A percentile compares a stretch with the other conserved stretches of the same genome.
phyloP scores from a whole-genome alignment of 202 grass and related monocot genomes.

The Carex sylvatica region DNA sequence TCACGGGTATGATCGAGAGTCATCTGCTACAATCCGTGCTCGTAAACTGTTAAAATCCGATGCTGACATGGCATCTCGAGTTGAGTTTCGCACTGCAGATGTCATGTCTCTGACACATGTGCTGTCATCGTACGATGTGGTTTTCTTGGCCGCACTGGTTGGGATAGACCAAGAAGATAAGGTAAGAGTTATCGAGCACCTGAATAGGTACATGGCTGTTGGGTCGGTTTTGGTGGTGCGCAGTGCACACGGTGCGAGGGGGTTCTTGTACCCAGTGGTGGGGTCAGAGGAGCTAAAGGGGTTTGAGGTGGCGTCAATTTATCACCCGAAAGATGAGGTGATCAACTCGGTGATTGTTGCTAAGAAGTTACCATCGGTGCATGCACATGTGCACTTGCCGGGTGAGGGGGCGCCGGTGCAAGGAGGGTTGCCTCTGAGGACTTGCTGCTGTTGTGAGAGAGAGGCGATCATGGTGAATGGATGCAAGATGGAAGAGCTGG shows the following conservation, averaged over 20 bases:
- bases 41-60: slow-evolving; percentile 47
- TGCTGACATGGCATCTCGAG: slow-evolving; percentile 34
- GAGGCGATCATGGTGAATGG: slow-evolving; percentile 28
- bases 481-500: slow-evolving; percentile 49
- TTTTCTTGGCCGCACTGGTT: slow-evolving; percentile 82
- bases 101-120: slow-evolving; percentile 39
- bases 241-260: slow-evolving; percentile 70
- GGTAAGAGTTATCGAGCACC: slow-evolving; percentile 48
- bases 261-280: slow-evolving; percentile 78
- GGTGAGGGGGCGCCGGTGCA: neutral
- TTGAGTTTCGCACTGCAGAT: slow-evolving; percentile 71
- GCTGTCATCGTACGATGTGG: slow-evolving; percentile 52
- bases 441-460: slow-evolving; percentile 58
- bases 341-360: slow-evolving; percentile 89
- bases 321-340: slow-evolving; percentile 71
- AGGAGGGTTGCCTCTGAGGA: slow-evolving; percentile 32
- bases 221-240: slow-evolving; percentile 64
- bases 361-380: slow-evolving; percentile 32
- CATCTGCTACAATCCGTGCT: slow-evolving; percentile 51
- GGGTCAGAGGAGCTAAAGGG: slow-evolving; percentile 47
- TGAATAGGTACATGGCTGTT: slow-evolving; percentile 54
- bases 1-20: slow-evolving; percentile 60
- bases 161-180: slow-evolving; percentile 71
- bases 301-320: slow-evolving; percentile 68
- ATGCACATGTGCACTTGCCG: neutral